Conservation (phyloP, 2,329 filamentous ascomycete species). For the Emmonsiellopsis sp. region DNA sequence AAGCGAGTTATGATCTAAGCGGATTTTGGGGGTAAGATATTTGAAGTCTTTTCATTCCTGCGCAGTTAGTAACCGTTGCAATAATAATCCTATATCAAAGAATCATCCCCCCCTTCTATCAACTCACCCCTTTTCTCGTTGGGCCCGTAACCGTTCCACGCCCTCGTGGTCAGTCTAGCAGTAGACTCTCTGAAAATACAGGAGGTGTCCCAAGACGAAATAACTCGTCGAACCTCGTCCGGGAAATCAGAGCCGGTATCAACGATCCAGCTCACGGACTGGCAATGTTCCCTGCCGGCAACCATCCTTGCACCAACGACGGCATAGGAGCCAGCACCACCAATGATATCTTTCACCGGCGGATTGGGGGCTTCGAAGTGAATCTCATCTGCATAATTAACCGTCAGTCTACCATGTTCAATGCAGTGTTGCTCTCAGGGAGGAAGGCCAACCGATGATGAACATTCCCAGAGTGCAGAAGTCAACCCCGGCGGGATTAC, state of each 20-base stretch:
- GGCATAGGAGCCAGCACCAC: constrained; percentile 78
- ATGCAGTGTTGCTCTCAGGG: not conserved
- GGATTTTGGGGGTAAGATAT: constrained; percentile 78
- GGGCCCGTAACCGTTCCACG: constrained; percentile 81
- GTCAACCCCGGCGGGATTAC: constrained; percentile 29
- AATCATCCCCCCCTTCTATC: not conserved
- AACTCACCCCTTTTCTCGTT: constrained; percentile 51
- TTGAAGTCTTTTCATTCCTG: constrained; percentile 56
- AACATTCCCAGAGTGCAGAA: constrained; percentile 56
- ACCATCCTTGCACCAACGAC: constrained; percentile 83
- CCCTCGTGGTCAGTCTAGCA: constrained; percentile 68
- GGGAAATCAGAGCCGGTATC: constrained; percentile 88
- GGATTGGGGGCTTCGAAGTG: constrained; percentile 65
- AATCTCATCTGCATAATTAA: constrained; percentile 65
- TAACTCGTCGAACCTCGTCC: constrained; percentile 47
- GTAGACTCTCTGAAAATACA: constrained; percentile 58
- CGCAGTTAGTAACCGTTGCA: constrained; percentile 1
- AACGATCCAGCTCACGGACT: constrained; percentile 76
- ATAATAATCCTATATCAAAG: too few species aligned
- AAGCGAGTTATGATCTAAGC: constrained; percentile 65
- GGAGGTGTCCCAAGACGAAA: constrained; percentile 67
- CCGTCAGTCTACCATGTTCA: not conserved
- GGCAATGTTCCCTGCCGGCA: constrained; percentile 58
- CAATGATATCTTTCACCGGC: constrained; percentile 65
- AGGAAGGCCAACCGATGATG: constrained; percentile 44